Evolutionary conservation across 2,329 filamentous ascomycete species (phyloP).

Genomic region (Sclerotinia trifoliorum): DNA sequence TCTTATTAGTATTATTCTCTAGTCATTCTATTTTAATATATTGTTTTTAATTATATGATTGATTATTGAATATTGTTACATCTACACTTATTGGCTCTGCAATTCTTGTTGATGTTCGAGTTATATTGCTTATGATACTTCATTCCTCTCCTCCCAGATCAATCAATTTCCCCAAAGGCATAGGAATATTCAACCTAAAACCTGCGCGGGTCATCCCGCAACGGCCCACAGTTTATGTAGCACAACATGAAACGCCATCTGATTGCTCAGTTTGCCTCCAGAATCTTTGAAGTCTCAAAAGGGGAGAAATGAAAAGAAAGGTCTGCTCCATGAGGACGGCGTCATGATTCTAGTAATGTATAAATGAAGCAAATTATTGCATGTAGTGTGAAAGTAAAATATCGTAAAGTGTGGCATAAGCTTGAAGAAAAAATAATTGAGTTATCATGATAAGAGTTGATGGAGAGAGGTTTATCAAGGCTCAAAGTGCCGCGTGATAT

Average conservation of each 20-base stretch:
- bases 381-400: neutral
- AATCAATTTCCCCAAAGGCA: no score
- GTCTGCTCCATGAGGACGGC: neutral
- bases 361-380: neutral
- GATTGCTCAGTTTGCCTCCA: constrained; percentile 2
- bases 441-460: neutral
- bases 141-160: neutral
- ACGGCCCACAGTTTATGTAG: neutral
- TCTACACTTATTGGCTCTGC: neutral
- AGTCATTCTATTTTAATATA: neutral
- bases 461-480: neutral
- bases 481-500: neutral
- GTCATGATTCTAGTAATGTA: neutral
- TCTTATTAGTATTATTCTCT: neutral
- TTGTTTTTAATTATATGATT: neutral
- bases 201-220: neutral
- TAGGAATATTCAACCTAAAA: neutral
- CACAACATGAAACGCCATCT: neutral
- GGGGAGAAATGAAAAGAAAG: neutral
- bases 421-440: neutral
- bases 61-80: neutral
- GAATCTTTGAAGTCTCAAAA: neutral
- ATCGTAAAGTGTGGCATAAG: neutral
- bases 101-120: neutral
- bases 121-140: neutral